phyloP scores from a whole-genome alignment of 1,284 basidiomycete genomes.

The Moesziomyces sp. region DNA sequence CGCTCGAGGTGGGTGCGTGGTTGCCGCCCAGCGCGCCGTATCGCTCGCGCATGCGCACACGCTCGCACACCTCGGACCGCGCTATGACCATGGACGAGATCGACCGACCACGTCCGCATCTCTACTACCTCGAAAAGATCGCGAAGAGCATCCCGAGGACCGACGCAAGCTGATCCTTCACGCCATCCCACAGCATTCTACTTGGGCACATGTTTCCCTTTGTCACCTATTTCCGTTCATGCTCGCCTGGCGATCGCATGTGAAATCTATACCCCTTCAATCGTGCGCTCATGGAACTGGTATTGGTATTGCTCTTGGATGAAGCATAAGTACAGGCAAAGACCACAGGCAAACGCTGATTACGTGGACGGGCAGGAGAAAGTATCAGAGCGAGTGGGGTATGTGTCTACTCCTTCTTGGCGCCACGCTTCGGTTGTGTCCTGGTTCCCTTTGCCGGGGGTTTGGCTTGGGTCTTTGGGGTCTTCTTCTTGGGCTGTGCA shows the following conservation, averaged over 20 bases:
- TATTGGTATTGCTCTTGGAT: not conserved
- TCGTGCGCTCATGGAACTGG: not conserved
- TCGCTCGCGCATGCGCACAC: conserved; percentile 13
- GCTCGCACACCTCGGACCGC: conserved; percentile 18
- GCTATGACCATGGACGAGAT: conserved; percentile 41
- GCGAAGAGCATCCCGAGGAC: conserved; percentile 42
- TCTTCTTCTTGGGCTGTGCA: conserved; percentile 16
- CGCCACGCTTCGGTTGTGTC: not conserved
- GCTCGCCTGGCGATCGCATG: not conserved
- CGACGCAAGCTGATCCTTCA: not conserved
- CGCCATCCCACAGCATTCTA: not conserved
- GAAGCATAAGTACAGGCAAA: not conserved
- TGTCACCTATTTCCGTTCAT: not conserved
- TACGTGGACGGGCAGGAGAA: too few species aligned
- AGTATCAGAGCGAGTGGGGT: too few species aligned
- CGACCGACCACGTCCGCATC: conserved; percentile 40
- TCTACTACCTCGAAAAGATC: conserved; percentile 39
- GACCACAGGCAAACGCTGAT: not conserved
- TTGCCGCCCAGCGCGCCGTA: conserved; percentile 7
- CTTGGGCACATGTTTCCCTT: not conserved
- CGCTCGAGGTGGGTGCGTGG: conserved; percentile 37
- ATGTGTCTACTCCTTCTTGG: not conserved
- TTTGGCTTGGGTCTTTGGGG: conserved; percentile 26
- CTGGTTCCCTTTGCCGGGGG: conserved; percentile 12
- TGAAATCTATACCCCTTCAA: too few species aligned